phyloP scores from a whole-genome alignment of 1,284 basidiomycete species.

The Moniliophthora roreri region DNA sequence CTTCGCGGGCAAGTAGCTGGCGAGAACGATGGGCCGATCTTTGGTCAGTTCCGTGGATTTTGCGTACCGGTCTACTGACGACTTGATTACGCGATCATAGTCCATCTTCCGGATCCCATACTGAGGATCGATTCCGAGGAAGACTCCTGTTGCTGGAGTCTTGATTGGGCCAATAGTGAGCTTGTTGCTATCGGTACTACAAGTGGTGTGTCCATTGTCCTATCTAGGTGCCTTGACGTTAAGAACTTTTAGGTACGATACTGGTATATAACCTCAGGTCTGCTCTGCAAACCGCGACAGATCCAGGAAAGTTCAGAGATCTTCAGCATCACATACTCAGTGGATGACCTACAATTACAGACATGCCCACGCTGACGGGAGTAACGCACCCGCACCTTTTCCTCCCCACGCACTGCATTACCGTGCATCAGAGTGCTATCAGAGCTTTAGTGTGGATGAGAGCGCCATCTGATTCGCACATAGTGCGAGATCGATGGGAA shows the following conservation, averaged over 20 bases:
- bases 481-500: conserved; percentile 43
- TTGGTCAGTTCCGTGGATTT: conserved; percentile 37
- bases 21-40: conserved; percentile 32
- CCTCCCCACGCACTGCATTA: conserved; percentile 71
- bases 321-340: background rate
- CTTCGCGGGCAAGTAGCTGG: conserved; percentile 31
- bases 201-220: conserved; percentile 54
- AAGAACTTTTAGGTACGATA: conserved; percentile 56
- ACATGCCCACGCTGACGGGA: background rate
- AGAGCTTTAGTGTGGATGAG: conserved; percentile 73
- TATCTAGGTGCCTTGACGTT: background rate
- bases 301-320: conserved; percentile 22
- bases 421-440: conserved; percentile 77
- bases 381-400: conserved; percentile 21
- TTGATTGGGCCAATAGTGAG: conserved; percentile 88
- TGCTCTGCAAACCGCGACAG: conserved; percentile 37
- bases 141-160: conserved; percentile 68
- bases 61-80: background rate
- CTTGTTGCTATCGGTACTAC: conserved; percentile 78
- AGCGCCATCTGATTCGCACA: conserved; percentile 53
- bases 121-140: conserved; percentile 65
- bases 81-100: conserved; percentile 32
- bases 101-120: conserved; percentile 60
- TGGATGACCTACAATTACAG: background rate
- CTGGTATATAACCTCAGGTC: conserved; percentile 72